A percentile compares a stretch with the other conserved stretches of the same genome.
Evolutionary conservation across 2,329 filamentous ascomycete genomes (phyloP).

Genomic region (Eutypella sp.): DNA sequence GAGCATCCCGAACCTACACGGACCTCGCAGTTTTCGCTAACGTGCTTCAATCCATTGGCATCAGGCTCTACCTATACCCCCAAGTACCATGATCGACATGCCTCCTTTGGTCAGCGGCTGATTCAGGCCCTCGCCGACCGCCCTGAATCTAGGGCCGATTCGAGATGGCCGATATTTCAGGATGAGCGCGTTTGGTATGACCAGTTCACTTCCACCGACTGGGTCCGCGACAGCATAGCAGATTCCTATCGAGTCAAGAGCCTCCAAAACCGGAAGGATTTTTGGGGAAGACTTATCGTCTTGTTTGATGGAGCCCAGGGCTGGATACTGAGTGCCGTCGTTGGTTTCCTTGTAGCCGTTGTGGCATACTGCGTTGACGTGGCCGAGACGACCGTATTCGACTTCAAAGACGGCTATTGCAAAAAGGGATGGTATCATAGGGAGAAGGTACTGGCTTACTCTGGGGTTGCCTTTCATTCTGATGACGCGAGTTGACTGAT

Average conservation of each 20-base stretch:
- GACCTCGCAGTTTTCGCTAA: neutral
- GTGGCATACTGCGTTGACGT: slow-evolving; percentile 88
- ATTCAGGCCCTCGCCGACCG: slow-evolving; percentile 56
- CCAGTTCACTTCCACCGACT: slow-evolving; percentile 95
- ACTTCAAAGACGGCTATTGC: slow-evolving; percentile 89
- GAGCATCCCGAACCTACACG: too few relatives aligned
- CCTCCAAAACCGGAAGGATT: slow-evolving; percentile 74
- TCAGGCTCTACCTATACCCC: slow-evolving; percentile 18
- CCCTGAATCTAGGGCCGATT: slow-evolving; percentile 55
- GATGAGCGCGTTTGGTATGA: slow-evolving; percentile 98
- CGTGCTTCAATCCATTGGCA: slow-evolving; percentile 5
- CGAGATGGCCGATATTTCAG: slow-evolving; percentile 60
- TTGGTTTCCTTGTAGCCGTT: slow-evolving; percentile 78
- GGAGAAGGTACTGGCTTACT: slow-evolving; percentile 50
- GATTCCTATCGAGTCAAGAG: slow-evolving; percentile 86
- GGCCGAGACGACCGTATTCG: slow-evolving; percentile 78
- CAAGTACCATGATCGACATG: slow-evolving; percentile 51
- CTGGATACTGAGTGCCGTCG: slow-evolving; percentile 88
- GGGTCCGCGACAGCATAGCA: slow-evolving; percentile 96
- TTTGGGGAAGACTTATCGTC: slow-evolving; percentile 71
- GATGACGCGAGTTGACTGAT: too few relatives aligned
- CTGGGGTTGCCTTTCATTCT: neutral
- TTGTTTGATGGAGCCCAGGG: slow-evolving; percentile 86
- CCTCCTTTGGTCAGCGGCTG: slow-evolving; percentile 57
- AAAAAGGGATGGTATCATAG: slow-evolving; percentile 63